Evolutionary conservation across 2,329 filamentous ascomycete genomes (phyloP), one percentile per base, ranked within the genome.

Genomic region (Ophiostoma montium): DNA sequence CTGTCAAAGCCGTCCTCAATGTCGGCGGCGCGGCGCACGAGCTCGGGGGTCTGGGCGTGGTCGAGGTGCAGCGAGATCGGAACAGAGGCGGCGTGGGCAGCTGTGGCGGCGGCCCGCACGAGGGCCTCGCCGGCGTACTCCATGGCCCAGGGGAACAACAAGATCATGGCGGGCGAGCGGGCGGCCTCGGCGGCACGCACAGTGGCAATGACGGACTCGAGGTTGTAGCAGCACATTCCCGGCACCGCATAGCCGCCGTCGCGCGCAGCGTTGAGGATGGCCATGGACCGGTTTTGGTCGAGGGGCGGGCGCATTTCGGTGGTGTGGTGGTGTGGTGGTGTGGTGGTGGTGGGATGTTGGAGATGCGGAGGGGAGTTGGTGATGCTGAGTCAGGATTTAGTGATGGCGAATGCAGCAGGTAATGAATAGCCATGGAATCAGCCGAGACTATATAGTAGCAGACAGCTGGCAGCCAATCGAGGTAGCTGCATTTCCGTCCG

Each of bases 61-160:
- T 83, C 79, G 58, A 83, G 72, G 62, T 83, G 79, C 41, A 83
- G 66, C 21, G 73, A 72, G 31, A 83, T 64, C 23, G 79, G 79
- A 3, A 82, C 78, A 3, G 61, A 63, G 49, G 78, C 76, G 35
- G 64, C 67, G 58, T 73, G 69, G 2, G 74, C 75, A 35, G 76
- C 76, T 52, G 71, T 67, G 31, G 74, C 72, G 3, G 74, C 75
- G 8, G 72, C 71, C 53, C 70, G 68, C 10, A 78, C 71, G 32
- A 80, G 70, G 30, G 73, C 61, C 9, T 69, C 67, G 49, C 73
- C 72, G 3, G 78, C 78, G 65, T 82, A 85, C 54, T 79, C 67
- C 47, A 85, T 71, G 0, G 82, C 80, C 82, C 82, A 86, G 18
- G 82, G 82, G 63, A 86, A 86, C 56, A 86, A 75, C 23, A 83